Evolutionary conservation across 352 stramenopile species (phyloP), one percentile per base, ranked within the genome.

Genomic region (Sclerospora graminicola): DNA sequence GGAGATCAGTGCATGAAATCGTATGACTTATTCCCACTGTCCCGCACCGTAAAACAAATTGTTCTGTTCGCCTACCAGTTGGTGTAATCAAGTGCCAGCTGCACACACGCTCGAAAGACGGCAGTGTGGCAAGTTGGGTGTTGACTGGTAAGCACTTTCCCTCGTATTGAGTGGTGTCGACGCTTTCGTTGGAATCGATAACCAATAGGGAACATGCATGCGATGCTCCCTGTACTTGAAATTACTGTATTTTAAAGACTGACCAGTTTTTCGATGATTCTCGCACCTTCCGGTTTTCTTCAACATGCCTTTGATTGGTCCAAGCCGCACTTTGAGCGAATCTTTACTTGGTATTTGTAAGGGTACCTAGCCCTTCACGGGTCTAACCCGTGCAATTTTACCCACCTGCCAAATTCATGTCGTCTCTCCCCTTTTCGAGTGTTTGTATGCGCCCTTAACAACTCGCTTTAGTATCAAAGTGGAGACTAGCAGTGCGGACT

Each of bases 381-480:
- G 33, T 50, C 21, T 43, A 16, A 38, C 45, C 41, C 42, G 14
- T 32, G 3, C 21, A 26, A 26, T 16, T 16, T 18, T 29, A 46
- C 39, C 39, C 39, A 46, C 39, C 18, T 19, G 15, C 18, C 26
- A 34, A 11, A n/a, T 32, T 28, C 10, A n/a, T 35, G 38, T 48
- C 35, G 34, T 51, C 52, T 62, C 53, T 31, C 53, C 42, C 11
- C 35, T n/a, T 41, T n/a, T 31, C 36, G 31, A 40, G 37, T 44
- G 31, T 50, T 52, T 60, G 26, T 56, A 51, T 55, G 26, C 32
- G 42, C 45, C 28, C 11, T 26, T 5, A 16, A 19, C 35, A 33
- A 33, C 21, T 26, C 21, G 48, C 19, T 15, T 56, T 64, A 60
- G 50, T 64, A 64, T 64, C 44, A 64, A 40, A 64, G 39, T 41